Base-by-base conservation (phyloP, 768 basidiomycete genomes). In the Candolleomyces eurysporus region DNA sequence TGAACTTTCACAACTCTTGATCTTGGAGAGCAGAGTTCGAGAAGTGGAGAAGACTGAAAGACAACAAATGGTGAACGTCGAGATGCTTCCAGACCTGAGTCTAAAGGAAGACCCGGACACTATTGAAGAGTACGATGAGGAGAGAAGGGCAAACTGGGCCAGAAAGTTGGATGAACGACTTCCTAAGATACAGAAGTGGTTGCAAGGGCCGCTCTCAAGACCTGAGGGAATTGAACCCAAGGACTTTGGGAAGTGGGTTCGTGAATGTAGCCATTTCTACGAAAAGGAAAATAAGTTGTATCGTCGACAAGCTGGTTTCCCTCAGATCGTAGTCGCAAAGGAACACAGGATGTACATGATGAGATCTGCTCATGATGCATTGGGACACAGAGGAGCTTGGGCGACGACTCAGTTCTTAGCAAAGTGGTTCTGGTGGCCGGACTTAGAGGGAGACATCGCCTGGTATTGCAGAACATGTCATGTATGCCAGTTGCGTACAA, bases 341-440 rank as follows among this genome's bases (percentile, higher is more conserved):
- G 26, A 26, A 26, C 26, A 66, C 11, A 22, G 70, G 8, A 66
- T 66, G 54, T 61, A 58, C 19, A 69, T 73, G 55, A 21, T 74
- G 57, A 40, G 36, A 45, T 56, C 58, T 0, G 61, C 64, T 2
- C 73, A 73, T 58, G 64, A 75, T 40, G 30, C 49, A 7, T 22
- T 70, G 5, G 73, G 71, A 48, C 71, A 75, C 59, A 61, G 67
- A 58, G 70, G 70, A 2, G 55, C 62, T 13, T 71, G 60, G 40
- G 63, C 70, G 0, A 73, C 69, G 0, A 58, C 43, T 2, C 4
- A 53, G 0, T 19, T 70, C 2, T 48, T 75, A 0, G 22, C 58
- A 10, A 52, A 67, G 46, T 11, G 67, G 0, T 73, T 75, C 54
- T 75, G 70, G 71, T 75, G 72, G 71, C 72, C 69, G 0, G 66